phyloP scores from a whole-genome alignment of 257 asterid genomes.

The Penstemon newberryi region DNA sequence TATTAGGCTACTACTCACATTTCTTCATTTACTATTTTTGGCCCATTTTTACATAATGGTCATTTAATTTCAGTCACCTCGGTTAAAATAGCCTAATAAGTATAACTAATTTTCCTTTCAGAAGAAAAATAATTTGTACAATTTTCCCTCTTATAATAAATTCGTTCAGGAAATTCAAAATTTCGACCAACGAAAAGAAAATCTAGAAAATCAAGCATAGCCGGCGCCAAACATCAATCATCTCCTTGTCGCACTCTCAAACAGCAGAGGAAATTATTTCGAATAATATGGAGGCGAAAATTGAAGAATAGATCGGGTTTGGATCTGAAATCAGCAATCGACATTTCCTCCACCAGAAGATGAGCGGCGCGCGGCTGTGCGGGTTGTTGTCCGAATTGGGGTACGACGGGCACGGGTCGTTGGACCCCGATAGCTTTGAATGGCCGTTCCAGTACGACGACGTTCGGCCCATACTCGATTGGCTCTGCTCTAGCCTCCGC shows the following conservation, averaged over 20 bases:
- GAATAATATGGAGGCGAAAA: too few species aligned
- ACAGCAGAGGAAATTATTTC: too few species aligned
- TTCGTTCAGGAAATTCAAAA: slow-evolving; percentile 32
- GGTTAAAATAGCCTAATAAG: neutral
- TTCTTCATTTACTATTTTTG: neutral
- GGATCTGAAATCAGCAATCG: slow-evolving; percentile 28
- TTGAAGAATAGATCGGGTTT: slow-evolving; percentile 22
- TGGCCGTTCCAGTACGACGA: slow-evolving; percentile 99
- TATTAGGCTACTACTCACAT: too few species aligned
- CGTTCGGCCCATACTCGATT: slow-evolving; percentile 90
- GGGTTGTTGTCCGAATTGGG: slow-evolving; percentile 80
- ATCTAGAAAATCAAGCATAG: slow-evolving; percentile 28
- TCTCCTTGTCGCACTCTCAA: neutral
- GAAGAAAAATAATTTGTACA: neutral
- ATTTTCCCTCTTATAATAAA: too few species aligned
- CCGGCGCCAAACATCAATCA: slow-evolving; percentile 49
- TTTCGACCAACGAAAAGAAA: slow-evolving; percentile 9
- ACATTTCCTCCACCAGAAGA: slow-evolving; percentile 18
- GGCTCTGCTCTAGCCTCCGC: slow-evolving; percentile 97
- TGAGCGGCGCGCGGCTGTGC: slow-evolving; percentile 82
- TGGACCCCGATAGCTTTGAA: slow-evolving; percentile 93
- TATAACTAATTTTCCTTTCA: too few species aligned
- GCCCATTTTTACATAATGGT: neutral
- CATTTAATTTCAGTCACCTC: neutral
- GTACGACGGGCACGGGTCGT: slow-evolving; percentile 65